Evolutionary conservation across 2,329 filamentous ascomycete genomes (phyloP).

Genomic region (Dichotomopilus funicola): DNA sequence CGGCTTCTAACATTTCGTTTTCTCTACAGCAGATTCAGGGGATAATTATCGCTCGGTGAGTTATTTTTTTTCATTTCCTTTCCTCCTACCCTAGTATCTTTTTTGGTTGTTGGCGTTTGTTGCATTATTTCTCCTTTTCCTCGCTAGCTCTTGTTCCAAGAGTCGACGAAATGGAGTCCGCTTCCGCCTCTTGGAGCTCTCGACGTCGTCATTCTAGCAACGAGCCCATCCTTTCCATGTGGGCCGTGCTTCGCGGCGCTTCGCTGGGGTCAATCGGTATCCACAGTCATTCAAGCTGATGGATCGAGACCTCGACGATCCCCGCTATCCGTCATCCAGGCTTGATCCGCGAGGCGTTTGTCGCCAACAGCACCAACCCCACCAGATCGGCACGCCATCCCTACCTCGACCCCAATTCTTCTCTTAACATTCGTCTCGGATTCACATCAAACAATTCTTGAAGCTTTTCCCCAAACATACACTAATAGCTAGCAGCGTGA

Average conservation of each 20-base stretch:
- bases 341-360: neutral
- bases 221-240: slow-evolving; percentile 6
- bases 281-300: slow-evolving; percentile 8
- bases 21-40: slow-evolving; percentile 49
- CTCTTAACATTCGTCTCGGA: neutral
- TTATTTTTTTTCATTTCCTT: slow-evolving; percentile 24
- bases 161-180: no score
- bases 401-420: neutral
- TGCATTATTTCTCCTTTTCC: neutral
- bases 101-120: neutral
- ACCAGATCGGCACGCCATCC: neutral
- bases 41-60: slow-evolving; percentile 57
- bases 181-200: no score
- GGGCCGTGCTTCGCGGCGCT: slow-evolving; percentile 14
- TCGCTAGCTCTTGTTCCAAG: neutral
- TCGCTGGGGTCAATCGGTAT: slow-evolving; percentile 10
- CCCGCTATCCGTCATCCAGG: slow-evolving; percentile 7
- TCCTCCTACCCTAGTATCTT: neutral
- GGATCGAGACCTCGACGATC: slow-evolving; percentile 6
- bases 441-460: neutral
- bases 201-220: neutral
- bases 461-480: slow-evolving; percentile 18
- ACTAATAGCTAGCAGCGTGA: slow-evolving; percentile 58
- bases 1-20: slow-evolving; percentile 34
- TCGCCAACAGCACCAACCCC: neutral